Base-by-base conservation (phyloP, 2,329 filamentous ascomycete genomes). In the Ascochyta fabae region DNA sequence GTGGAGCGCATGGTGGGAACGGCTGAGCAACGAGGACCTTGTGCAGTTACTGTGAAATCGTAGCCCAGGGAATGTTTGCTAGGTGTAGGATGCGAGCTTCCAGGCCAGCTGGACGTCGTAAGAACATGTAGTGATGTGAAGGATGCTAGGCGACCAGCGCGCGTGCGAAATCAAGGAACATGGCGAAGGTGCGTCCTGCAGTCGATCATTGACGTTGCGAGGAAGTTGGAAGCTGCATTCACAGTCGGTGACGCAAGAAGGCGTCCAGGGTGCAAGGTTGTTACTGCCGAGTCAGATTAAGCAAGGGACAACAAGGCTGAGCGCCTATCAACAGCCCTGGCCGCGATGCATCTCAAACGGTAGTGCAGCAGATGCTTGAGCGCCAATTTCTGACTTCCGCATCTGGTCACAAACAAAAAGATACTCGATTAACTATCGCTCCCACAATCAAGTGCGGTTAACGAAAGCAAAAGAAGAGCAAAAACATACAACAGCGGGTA, bases 201-300 rank as follows among this genome's bases (percentile, higher is more conserved):
- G 65, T 47, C 58, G 58, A 62, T 64, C 58, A 58, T 54, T 53
- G 59, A 42, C 48, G 59, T 46, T 54, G 52, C 59, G 64, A 66
- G 64, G 66, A 57, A 69, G 65, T 64, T 55, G 58, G 60, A 57
- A 53, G 59, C 61, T 65, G 64, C 43, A 31, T 33, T 60, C 39
- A 44, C 40, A 26, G 43, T 49, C 43, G 39, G 64, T 69, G 65
- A 69, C 65, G 66, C 64, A 65, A 68, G 58, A 52, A 46, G 40
- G 44, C 40, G 48, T 31, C 53, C 48, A 45, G 29, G 10, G 29
- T 31, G 29, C 29, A 13, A 31, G 47, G 47, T 58, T 36, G 53
- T 65, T 44, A 49, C 53, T 66, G 56, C 57, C 59, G 39, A 54
- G 55, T 38, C 57, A 61, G 62, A 62, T 55, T 45, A 41, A 44